Percentiles rank a stretch among this genome's conserved stretches.
phyloP scores from a whole-genome alignment of 208 protist species.

The Trypanosoma grayi region DNA sequence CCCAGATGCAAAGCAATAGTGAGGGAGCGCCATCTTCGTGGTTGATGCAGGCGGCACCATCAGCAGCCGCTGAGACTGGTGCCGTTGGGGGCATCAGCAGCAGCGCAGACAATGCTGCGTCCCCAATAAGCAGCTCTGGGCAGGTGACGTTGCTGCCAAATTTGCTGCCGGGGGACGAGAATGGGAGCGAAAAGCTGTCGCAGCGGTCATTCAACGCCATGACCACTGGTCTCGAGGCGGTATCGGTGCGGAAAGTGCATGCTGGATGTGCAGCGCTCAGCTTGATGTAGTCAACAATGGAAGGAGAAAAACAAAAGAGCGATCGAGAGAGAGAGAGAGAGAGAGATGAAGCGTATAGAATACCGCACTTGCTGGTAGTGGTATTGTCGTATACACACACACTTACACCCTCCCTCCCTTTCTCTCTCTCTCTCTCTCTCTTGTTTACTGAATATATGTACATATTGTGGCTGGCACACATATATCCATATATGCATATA shows the following conservation, averaged over 20 bases:
- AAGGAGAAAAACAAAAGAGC: background rate
- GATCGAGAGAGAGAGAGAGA: background rate
- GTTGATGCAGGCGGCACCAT: too few relatives aligned
- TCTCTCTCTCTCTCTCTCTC: too few relatives aligned
- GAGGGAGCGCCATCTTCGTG: too few relatives aligned
- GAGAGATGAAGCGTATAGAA: background rate
- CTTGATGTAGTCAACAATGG: constrained; percentile 21
- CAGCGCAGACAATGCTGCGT: too few relatives aligned
- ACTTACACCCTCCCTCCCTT: background rate
- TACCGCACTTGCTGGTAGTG: background rate
- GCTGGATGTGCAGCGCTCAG: constrained; percentile 35
- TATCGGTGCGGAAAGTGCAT: background rate
- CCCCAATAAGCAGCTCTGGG: too few relatives aligned
- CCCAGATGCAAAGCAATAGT: too few relatives aligned
- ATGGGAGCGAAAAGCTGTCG: background rate
- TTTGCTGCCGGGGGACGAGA: too few relatives aligned
- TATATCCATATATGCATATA: background rate
- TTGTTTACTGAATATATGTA: background rate
- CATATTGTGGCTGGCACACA: background rate
- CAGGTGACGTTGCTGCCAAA: too few relatives aligned
- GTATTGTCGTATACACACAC: background rate
- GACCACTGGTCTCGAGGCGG: background rate
- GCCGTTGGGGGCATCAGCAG: too few relatives aligned
- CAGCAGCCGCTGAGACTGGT: too few relatives aligned
- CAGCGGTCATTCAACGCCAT: background rate